Evolutionary conservation across 306 rosid genomes (phyloP), one percentile per base, ranked within the genome.

Genomic region (Pyrus betulifolia): DNA sequence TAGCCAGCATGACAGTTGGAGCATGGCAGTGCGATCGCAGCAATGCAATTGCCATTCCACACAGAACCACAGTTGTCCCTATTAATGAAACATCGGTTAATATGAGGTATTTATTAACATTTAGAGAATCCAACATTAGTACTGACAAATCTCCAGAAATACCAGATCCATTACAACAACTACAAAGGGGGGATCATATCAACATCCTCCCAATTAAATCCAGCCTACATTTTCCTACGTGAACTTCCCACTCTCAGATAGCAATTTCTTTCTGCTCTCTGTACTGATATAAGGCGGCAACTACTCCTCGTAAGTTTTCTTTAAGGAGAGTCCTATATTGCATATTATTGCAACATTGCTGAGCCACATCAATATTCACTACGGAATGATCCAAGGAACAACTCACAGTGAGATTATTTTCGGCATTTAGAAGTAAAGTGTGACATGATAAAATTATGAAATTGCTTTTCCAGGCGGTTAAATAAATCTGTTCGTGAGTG

Each of bases 1-100:
- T 95, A 2, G 96, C 81, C 52, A 92, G 86, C 97, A 95, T 92
- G 79, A 88, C 83, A 71, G 92, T 92, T 3, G 98, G 97, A 78
- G 97, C 92, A 88, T 95, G 92, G 79, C 97, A 92, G 71, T 4
- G 74, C 55, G 90, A 84, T 69, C 93, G 75, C 75, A 92, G 96
- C 76, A 85, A 81, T 63, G 96, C 94, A 83, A 95, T 89, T 38
- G 86, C 90, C 74, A 90, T 23, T 69, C 91, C 98, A 4, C 92
- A 89, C 19, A 90, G 90, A 81, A 95, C 81, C 54, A 95, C 92
- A 70, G 97, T 88, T 70, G 91, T 90, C 66, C 98, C 98, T 95
- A 74, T 79, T 40, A 51, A 78, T 66, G 67, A 84, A 83, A 68
- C 25, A 78, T 72, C 13, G 74, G 42, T 74, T 22, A 25, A 62